Evolutionary conservation across 768 basidiomycete species (phyloP).

Genomic region (Phanerochaete sordida): DNA sequence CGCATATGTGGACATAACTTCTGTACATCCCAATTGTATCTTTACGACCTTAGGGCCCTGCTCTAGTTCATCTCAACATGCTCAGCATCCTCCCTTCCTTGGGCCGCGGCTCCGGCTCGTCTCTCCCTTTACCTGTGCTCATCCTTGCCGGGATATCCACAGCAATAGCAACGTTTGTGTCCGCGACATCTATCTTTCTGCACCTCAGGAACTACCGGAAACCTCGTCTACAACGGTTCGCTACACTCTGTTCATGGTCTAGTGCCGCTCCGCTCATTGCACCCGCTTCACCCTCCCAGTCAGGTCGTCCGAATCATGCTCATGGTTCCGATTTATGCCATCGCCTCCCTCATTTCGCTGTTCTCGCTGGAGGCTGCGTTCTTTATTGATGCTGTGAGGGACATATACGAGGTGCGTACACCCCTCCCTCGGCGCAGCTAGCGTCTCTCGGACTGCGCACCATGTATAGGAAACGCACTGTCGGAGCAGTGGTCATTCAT

Average conservation of each 20-base stretch:
- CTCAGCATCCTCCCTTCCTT: slow-evolving; percentile 5
- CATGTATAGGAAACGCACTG: background rate
- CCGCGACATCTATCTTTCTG: slow-evolving; percentile 69
- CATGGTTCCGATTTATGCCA: slow-evolving; percentile 92
- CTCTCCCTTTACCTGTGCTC: slow-evolving; percentile 49
- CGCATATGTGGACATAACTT: background rate
- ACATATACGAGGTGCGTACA: slow-evolving; percentile 85
- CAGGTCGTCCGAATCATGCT: slow-evolving; percentile 95
- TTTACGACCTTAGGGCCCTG: background rate
- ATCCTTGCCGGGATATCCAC: slow-evolving; percentile 61
- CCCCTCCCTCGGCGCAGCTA: background rate
- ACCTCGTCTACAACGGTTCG: slow-evolving; percentile 73
- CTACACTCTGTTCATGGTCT: slow-evolving; percentile 4
- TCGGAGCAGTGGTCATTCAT: background rate
- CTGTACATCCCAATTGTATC: background rate
- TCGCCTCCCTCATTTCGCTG: slow-evolving; percentile 88
- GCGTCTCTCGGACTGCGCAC: background rate
- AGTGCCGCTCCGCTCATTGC: background rate
- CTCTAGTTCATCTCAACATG: background rate
- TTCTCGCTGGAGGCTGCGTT: slow-evolving; percentile 95
- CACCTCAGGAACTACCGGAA: slow-evolving; percentile 88
- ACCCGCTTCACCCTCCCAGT: slow-evolving; percentile 34
- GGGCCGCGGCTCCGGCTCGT: slow-evolving; percentile 59
- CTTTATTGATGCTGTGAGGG: slow-evolving; percentile 91
- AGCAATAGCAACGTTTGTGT: slow-evolving; percentile 66